These are phyloP conservation scores for Zoysia pacifica DNA, from an alignment of 176 grass and related monocot genomes.

Conservation along the genomic window DNA sequence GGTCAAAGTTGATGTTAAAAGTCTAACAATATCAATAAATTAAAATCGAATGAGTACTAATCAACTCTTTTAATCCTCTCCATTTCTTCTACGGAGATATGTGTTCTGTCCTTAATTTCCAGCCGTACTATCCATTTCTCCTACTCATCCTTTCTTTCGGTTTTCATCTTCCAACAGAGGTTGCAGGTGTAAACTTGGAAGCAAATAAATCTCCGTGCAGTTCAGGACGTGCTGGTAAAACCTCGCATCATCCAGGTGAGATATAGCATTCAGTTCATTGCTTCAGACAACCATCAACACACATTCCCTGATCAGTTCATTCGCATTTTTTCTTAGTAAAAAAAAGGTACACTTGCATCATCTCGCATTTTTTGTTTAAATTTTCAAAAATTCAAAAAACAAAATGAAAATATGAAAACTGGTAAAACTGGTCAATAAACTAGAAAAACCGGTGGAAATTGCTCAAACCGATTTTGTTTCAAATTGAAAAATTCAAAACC, in stretches of 20 bases:
- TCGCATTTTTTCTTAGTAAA: background rate
- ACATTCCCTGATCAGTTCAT: background rate
- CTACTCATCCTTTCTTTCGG: background rate
- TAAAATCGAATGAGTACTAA: too few species aligned
- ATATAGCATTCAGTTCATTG: constrained; percentile 15
- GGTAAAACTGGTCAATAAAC: too few species aligned
- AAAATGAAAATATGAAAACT: too few species aligned
- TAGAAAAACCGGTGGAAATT: too few species aligned
- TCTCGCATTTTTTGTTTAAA: too few species aligned
- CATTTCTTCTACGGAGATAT: background rate
- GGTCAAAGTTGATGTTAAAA: too few species aligned
- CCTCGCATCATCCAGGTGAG: constrained; percentile 32
- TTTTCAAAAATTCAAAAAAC: too few species aligned
- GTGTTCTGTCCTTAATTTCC: constrained; percentile 4
- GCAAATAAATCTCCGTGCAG: constrained; percentile 35
- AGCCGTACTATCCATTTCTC: background rate
- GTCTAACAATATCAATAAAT: too few species aligned
- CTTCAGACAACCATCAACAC: background rate
- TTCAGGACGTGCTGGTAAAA: constrained; percentile 36
- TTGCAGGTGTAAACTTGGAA: constrained; percentile 42
- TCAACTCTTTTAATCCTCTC: background rate
- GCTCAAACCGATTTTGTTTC: too few species aligned
- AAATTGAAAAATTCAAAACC: too few species aligned
- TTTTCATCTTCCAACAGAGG: background rate
- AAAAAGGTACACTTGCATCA: too few species aligned